Evolutionary conservation across 306 rosid genomes (phyloP).

Genomic region (Alnus rubra): DNA sequence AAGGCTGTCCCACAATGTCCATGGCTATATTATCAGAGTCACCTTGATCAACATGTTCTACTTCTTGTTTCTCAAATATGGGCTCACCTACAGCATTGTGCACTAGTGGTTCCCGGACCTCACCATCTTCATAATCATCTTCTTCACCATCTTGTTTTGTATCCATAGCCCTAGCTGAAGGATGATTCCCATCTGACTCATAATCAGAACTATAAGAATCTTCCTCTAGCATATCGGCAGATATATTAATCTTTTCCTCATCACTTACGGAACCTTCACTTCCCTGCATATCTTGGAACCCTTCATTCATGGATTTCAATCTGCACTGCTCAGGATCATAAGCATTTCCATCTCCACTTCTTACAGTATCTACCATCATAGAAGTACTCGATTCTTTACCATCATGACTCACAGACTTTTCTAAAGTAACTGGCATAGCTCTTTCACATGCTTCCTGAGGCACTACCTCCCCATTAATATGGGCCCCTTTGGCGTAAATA

Average conservation of each 20-base stretch:
- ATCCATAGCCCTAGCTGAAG: conserved; percentile 52
- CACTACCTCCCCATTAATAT: conserved; percentile 22
- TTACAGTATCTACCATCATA: conserved; percentile 23
- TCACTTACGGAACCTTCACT: conserved; percentile 60
- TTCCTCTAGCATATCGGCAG: conserved; percentile 63
- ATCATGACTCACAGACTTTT: conserved; percentile 34
- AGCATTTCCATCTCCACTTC: conserved; percentile 31
- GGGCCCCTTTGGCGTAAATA: conserved; percentile 17
- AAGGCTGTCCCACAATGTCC: conserved; percentile 36
- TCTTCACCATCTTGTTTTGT: conserved; percentile 43
- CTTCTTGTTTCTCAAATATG: conserved; percentile 57
- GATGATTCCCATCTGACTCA: conserved; percentile 79
- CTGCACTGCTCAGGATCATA: conserved; percentile 31
- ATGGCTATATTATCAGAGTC: conserved; percentile 35
- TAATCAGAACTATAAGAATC: conserved; percentile 63
- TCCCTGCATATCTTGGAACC: conserved; percentile 36
- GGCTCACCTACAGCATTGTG: conserved; percentile 39
- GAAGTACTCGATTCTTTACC: conserved; percentile 32
- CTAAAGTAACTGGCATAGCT: conserved; percentile 32
- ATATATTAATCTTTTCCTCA: conserved; percentile 75
- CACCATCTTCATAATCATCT: conserved; percentile 88
- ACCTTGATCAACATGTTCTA: conserved; percentile 35
- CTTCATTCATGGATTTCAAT: conserved; percentile 47
- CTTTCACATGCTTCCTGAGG: conserved; percentile 37
- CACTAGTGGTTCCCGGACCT: conserved; percentile 63